phyloP scores from a whole-genome alignment of 441 rosid species.

The Pelargonium myrrhifolium region DNA sequence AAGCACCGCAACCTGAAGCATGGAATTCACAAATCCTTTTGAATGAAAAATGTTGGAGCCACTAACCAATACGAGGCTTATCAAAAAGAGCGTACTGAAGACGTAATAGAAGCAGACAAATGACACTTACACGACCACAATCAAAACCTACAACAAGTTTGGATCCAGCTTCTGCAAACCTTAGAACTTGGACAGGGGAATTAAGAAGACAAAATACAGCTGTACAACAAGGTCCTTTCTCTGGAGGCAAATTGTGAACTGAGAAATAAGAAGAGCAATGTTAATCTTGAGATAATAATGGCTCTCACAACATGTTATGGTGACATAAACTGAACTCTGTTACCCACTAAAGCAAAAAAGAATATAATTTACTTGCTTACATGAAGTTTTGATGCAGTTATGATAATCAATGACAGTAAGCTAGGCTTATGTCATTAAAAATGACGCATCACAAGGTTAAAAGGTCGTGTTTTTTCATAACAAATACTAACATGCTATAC shows the following conservation, averaged over 20 bases:
- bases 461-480: neutral
- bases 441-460: neutral
- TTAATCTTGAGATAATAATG: slow-evolving; percentile 19
- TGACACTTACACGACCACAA: slow-evolving; percentile 47
- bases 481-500: neutral
- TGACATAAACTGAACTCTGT: neutral
- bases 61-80: slow-evolving; percentile 9
- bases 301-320: slow-evolving; percentile 8
- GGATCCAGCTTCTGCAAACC: slow-evolving; percentile 38
- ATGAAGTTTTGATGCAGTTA: neutral
- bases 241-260: slow-evolving; percentile 43
- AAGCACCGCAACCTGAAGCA: slow-evolving; percentile 53
- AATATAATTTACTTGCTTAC: neutral
- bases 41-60: slow-evolving; percentile 12
- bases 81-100: slow-evolving; percentile 9
- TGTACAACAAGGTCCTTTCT: slow-evolving; percentile 33
- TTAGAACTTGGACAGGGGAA: slow-evolving; percentile 45
- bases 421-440: neutral
- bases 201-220: slow-evolving; percentile 45
- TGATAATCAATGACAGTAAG: neutral
- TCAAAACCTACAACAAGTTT: slow-evolving; percentile 56
- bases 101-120: slow-evolving; percentile 6
- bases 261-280: slow-evolving; percentile 17
- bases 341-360: neutral
- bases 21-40: slow-evolving; percentile 17